Base-by-base conservation (phyloP, 331 rosid genomes). In the Malus hybrid region DNA sequence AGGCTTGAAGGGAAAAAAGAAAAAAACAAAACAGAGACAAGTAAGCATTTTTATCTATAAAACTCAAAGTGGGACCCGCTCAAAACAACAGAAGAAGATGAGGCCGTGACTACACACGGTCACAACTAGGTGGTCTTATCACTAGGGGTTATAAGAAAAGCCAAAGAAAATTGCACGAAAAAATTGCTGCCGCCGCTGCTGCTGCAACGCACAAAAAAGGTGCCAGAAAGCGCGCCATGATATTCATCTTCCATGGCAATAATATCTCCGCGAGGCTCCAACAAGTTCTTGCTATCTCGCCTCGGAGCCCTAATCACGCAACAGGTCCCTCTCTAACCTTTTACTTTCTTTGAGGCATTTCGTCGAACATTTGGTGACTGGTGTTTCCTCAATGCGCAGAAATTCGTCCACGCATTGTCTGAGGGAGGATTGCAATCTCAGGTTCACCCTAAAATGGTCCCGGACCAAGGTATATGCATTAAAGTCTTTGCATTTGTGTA, bases 301-400 rank as follows among this genome's bases (percentile, higher is more conserved):
- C 71, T 89, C 68, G 78, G 59, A 67, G 54, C 75, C 79, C 82
- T 88, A 20, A 36, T 87, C 66, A 85, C 59, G 64, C 80, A 84
- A 29, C 87, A 74, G 84, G 97, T 86, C 1, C 52, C 48, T 28
- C 28, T 13, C 36, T 75, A 69, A 8, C 33, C 50, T 46, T 42
- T n/a, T 57, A 5, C 22, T 80, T 77, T 85, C 28, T 39, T 65
- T 79, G 34, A 75, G 44, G 34, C 89, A 79, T 28, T 90, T 88
- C 63, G 14, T 87, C 89, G 29, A 85, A 89, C 92, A 83, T 52
- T 65, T 78, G 69, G n/a, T 19, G 31, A 14, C 1, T 73, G 3
- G 4, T 1, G 10, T 55, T 31, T 44, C 6, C 22, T 28, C 28
- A 59, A 28, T 59, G 24, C 3, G 28, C 68, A 73, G 76, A 81